These are phyloP conservation scores for Pichia californica DNA, from an alignment of 805 yeast species.

Conservation along the genomic window DNA sequence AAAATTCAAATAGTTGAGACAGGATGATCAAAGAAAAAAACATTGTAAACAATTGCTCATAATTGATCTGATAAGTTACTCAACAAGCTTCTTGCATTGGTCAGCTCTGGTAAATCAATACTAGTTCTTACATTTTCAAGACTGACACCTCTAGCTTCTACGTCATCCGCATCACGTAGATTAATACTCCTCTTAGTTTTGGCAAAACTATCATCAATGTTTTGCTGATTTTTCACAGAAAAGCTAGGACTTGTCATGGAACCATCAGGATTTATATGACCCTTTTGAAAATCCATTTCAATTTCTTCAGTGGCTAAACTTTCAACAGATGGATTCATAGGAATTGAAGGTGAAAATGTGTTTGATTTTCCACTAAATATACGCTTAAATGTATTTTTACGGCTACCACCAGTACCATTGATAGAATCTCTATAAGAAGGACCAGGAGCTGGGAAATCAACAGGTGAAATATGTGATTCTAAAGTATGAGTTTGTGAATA, in stretches of 20 bases:
- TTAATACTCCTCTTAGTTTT: slow-evolving; percentile 18
- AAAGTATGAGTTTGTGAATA: slow-evolving; percentile 32
- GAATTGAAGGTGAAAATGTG: slow-evolving; percentile 25
- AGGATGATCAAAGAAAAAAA: not conserved
- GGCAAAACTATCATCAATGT: slow-evolving; percentile 15
- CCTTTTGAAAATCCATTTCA: slow-evolving; percentile 36
- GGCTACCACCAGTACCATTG: slow-evolving; percentile 30
- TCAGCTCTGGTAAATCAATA: slow-evolving; percentile 32
- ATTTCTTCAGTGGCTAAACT: slow-evolving; percentile 45
- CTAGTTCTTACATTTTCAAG: slow-evolving; percentile 30
- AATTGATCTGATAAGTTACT: slow-evolving; percentile 19
- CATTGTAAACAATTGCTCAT: not conserved
- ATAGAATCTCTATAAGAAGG: slow-evolving; percentile 29
- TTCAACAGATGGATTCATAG: slow-evolving; percentile 30
- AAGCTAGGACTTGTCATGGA: slow-evolving; percentile 30
- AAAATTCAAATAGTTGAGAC: not conserved
- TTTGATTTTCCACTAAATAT: slow-evolving; percentile 25
- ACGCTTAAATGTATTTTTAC: slow-evolving; percentile 35
- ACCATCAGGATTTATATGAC: slow-evolving; percentile 16
- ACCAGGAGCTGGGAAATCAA: slow-evolving; percentile 12
- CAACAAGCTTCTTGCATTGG: slow-evolving; percentile 31
- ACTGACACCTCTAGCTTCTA: slow-evolving; percentile 17
- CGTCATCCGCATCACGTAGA: slow-evolving; percentile 12
- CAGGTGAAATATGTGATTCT: slow-evolving; percentile 20
- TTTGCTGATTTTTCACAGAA: slow-evolving; percentile 18